These are phyloP conservation scores for Yarrowia hollandica DNA, from an alignment of 805 yeast species.

Conservation along the genomic window DNA sequence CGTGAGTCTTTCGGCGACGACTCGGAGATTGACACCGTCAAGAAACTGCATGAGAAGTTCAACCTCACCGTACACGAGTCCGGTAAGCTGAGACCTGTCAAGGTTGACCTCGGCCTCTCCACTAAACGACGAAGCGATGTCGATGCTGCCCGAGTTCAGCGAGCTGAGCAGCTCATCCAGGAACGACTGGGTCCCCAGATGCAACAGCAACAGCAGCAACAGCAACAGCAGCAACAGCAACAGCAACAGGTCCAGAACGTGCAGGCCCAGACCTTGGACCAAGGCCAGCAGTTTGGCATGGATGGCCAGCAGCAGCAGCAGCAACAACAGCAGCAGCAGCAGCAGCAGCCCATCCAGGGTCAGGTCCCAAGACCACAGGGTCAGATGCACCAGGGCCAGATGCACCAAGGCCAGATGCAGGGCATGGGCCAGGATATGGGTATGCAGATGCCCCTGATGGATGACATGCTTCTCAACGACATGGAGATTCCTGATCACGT, in stretches of 20 bases:
- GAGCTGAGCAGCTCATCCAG: constrained; percentile 27
- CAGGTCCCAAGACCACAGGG: constrained; percentile 3
- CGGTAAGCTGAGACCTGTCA: constrained; percentile 17
- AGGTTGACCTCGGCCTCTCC: neutral
- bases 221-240: neutral
- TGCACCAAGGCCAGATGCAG: constrained; percentile 25
- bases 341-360: constrained; percentile 1
- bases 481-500: constrained; percentile 30
- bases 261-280: constrained; percentile 12
- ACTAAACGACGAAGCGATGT: constrained; percentile 21
- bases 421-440: constrained; percentile 28
- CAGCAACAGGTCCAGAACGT: neutral
- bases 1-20: constrained; percentile 39
- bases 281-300: constrained; percentile 20
- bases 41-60: constrained; percentile 14
- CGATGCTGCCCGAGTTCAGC: constrained; percentile 7
- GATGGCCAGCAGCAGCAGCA: constrained; percentile 17
- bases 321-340: neutral
- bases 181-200: constrained; percentile 19
- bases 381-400: constrained; percentile 21
- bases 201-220: constrained; percentile 18
- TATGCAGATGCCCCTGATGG: constrained; percentile 21
- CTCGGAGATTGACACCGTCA: constrained; percentile 9
- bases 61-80: constrained; percentile 19
- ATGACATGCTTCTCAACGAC: constrained; percentile 24